Evolutionary conservation across 176 grass and related monocot species (phyloP), one percentile per base, ranked within the genome.

Genomic region (Oryza glumipatula): DNA sequence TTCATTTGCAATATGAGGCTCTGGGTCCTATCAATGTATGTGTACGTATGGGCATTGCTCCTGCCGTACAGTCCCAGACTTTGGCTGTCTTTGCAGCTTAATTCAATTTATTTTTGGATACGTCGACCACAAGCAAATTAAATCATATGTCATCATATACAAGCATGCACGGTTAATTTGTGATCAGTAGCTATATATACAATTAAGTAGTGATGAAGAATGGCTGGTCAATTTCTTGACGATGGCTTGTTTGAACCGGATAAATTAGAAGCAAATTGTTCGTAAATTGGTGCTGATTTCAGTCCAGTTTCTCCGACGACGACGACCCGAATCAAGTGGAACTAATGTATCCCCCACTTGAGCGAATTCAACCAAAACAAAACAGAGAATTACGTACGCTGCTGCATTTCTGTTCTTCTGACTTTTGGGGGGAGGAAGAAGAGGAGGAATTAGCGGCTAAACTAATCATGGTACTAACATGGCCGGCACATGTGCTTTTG

Each of bases 401-500:
- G 52, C 19, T n/a, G 6, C 6, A 21, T 22, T 33, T 0, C 32
- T 28, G 68, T 51, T 19, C 7, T 44, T 36, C 49, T 58, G 9
- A 5, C 44, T 71, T 82, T 82, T 74, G 23, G 24, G 24, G 6
- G 28, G 16, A 70, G 24, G 5, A 23, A 47, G 21, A 73, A 9
- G 58, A 24, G n/a, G 11, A 30, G 16, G 54, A 15, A 48, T 16
- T 47, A 23, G 39, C 23, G 6, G 6, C 15, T 28, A 28, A 74
- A 65, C 61, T 44, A 32, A 65, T 44, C 56, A 28, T 65, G 46
- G 39, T 6, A 30, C 80, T 73, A 88, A 88, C 86, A 72, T 83
- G 86, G 74, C 60, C 54, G 54, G 63, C 19, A 36, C 87, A 88
- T 84, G 87, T 79, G 87, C 75, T 23, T 68, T 26, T 21, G 87